Percentiles rank a stretch among this genome's conserved stretches.
Conservation (phyloP, 371 early-diverging fungal species). For the Choanephora cucurbitarum region DNA sequence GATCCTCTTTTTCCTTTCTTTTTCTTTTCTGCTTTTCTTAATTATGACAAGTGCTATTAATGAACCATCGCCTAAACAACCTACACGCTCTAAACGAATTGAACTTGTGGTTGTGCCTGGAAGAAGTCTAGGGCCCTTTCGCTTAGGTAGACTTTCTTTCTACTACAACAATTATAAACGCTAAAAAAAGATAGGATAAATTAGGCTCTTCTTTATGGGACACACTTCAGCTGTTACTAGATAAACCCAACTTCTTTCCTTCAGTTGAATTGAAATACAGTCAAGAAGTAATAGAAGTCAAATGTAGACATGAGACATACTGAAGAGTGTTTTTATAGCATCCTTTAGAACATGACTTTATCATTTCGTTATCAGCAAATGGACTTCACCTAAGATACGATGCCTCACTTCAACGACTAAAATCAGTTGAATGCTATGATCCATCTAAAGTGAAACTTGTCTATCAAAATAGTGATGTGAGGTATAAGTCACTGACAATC, state of each 20-base stretch:
- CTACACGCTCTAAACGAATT: conserved; percentile 37
- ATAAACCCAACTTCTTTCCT: conserved; percentile 54
- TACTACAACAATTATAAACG: no score
- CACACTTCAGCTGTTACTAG: conserved; percentile 49
- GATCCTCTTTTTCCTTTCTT: conserved; percentile 6
- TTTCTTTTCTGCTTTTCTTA: not conserved
- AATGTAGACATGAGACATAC: not conserved
- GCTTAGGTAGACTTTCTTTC: conserved; percentile 45
- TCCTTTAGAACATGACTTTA: conserved; percentile 61
- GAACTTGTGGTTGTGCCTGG: conserved; percentile 59
- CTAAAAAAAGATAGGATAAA: not conserved
- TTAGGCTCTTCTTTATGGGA: conserved; percentile 64
- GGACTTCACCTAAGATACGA: conserved; percentile 69
- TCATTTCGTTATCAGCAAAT: conserved; percentile 60
- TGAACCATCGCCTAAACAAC: conserved; percentile 15
- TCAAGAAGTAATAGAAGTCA: conserved; percentile 48
- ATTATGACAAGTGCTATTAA: conserved; percentile 1
- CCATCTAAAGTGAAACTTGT: conserved; percentile 60
- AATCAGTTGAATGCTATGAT: conserved; percentile 66
- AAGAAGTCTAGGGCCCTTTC: conserved; percentile 59
- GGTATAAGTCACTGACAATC: no score
- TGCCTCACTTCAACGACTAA: conserved; percentile 63
- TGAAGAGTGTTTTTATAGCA: conserved; percentile 37
- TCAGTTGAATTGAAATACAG: conserved; percentile 71
- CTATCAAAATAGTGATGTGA: conserved; percentile 68